Evolutionary conservation across 192 early-diverging fungal species (phyloP), one percentile per base, ranked within the genome.

Genomic region (Entomortierella chlamydospora): DNA sequence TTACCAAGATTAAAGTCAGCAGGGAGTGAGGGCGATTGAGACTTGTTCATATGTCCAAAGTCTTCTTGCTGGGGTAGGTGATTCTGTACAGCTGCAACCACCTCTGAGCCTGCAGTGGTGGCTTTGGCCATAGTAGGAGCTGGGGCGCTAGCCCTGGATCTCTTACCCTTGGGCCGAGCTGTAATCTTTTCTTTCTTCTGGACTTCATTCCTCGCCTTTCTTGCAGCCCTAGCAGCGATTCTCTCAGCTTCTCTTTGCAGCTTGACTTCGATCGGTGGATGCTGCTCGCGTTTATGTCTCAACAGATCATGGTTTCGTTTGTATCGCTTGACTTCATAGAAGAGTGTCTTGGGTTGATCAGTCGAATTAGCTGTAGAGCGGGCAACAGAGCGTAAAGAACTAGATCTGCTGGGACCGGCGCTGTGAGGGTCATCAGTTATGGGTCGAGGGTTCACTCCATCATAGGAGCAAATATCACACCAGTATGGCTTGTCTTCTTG

Each of bases 291-390:
- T 28, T 70, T 69, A 33, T 79, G 76, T 18, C 76, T 45, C 49
- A 79, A 50, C 4, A 79, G 49, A 23, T 79, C 76, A 29, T 79
- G 76, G 52, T 79, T 70, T 0, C 76, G 56, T 25, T 79, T 79
- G 43, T 79, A 79, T 12, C 68, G 62, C 33, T 70, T 79, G 25
- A 70, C 65, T 17, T 70, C 76, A 0, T 41, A 39, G 22, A 28
- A 9, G 3, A 43, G 37, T n/a, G 20, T 4, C n/a, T 13, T 2
- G n/a, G 33, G 12, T 15, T 10, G 18, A 1, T 3, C 58, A 23
- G 58, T 28, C n/a, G 23, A 2, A 23, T 23, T 18, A 28, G 52
- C 4, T 15, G 11, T 13, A 9, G 6, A 5, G 5, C 6, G 50
- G 18, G 50, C 4, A 17, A 7, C 6, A 17, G 23, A 17, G 18